Evolutionary conservation across 139 green algal species (phyloP).

Genomic region (Eudorina sp.): DNA sequence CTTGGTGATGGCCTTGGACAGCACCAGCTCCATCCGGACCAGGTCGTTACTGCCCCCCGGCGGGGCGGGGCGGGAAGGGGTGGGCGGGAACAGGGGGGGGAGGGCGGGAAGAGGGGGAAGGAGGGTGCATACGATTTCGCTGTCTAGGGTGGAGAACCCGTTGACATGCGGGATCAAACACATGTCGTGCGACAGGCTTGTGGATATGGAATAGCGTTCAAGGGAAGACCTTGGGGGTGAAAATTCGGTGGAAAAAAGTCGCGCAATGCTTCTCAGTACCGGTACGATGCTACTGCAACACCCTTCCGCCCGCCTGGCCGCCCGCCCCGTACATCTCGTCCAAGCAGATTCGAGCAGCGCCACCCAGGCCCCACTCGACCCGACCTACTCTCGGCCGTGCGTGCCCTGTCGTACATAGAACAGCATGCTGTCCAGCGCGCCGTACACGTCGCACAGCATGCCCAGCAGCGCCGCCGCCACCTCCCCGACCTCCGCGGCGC

Average conservation of each 20-base stretch:
- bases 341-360: too few species aligned
- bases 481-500: not conserved
- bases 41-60: slow-evolving; percentile 30
- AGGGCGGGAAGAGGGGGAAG: too few species aligned
- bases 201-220: too few species aligned
- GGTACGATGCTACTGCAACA: too few species aligned
- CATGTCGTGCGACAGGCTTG: too few species aligned
- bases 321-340: not conserved
- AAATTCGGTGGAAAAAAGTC: too few species aligned
- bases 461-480: slow-evolving; percentile 3
- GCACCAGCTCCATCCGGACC: not conserved
- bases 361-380: not conserved
- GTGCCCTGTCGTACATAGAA: not conserved
- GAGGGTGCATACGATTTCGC: too few species aligned
- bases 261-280: too few species aligned
- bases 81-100: too few species aligned
- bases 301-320: not conserved
- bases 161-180: too few species aligned
- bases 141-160: too few species aligned
- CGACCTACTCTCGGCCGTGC: not conserved
- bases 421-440: not conserved
- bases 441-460: slow-evolving; percentile 18
- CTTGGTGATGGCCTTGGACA: not conserved
- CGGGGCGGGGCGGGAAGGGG: not conserved
- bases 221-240: too few species aligned